Evolutionary conservation across 768 basidiomycete genomes (phyloP), one percentile per base, ranked within the genome.

Genomic region (Paxillus ammoniavirescens): DNA sequence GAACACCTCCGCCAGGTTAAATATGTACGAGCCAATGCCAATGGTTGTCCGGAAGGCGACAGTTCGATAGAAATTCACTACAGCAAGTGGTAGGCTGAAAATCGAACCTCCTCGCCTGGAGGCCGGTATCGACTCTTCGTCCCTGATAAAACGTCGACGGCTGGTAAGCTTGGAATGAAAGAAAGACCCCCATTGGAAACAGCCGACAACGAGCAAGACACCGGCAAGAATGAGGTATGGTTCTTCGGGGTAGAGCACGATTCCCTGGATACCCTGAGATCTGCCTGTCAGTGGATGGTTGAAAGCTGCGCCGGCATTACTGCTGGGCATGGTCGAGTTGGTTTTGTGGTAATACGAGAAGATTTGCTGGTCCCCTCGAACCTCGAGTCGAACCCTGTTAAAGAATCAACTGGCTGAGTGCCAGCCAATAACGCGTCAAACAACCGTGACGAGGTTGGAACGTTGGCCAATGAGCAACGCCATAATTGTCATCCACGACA

Each of bases 1-100:
- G 10, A 71, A 57, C 6, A 78, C 55, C 54, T 82, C 79, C 10
- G 72, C 68, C 8, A 78, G 37, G 50, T 75, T 79, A 50, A 76
- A 62, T 10, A 65, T 64, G 54, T 74, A 74, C 5, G 70, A 70
- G 0, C 62, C 52, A 35, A 79, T 53, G n/a, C 68, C 63, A 8
- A 77, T 42, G 4, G 65, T 65, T 46, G 60, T 65, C 18, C 78
- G 69, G 58, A 76, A 77, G 0, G 70, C 65, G 26, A 73, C 18
- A 12, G 68, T 65, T 1, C 73, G 73, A 44, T 74, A 69, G 0
- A 63, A 46, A 50, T 78, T 71, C 35, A 67, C 15, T 10, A 72
- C 5, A 3, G 72, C 74, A 12, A 64, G 37, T 26, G 53, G 72
- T n/a, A 77, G 13, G 30, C 26, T 56, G 38, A 57, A 3, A 12